Evolutionary conservation across 108 stramenopile species (phyloP).

Genomic region (Cyclotella cryptica): DNA sequence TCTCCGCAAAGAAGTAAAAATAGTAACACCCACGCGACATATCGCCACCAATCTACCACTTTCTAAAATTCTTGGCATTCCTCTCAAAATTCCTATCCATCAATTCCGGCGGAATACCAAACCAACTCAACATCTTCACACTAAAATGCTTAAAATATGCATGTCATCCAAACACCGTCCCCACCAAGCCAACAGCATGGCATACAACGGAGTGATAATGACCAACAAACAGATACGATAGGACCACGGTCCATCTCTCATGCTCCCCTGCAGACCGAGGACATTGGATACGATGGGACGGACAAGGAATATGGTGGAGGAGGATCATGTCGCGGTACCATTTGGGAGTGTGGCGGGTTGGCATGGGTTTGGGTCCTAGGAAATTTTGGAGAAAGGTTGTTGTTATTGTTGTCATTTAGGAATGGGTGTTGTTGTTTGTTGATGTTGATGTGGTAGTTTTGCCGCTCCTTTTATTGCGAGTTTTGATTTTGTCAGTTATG

Average conservation of each 20-base stretch:
- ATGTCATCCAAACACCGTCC: conserved; percentile 87
- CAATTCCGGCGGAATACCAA: too few species aligned
- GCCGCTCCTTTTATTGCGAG: too few species aligned
- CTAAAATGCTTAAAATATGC: too few species aligned
- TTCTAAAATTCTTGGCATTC: too few species aligned
- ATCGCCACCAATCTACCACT: too few species aligned
- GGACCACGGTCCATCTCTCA: conserved; percentile 89
- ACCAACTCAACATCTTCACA: too few species aligned
- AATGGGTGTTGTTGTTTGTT: too few species aligned
- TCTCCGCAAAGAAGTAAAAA: conserved; percentile 87
- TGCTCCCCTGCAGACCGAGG: conserved; percentile 70
- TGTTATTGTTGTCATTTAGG: too few species aligned
- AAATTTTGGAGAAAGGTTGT: conserved; percentile 60
- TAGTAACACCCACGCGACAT: conserved; percentile 87
- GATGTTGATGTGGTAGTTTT: too few species aligned
- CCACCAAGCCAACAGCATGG: conserved; percentile 75
- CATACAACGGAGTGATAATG: conserved; percentile 89
- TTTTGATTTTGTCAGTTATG: too few species aligned
- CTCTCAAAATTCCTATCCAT: too few species aligned
- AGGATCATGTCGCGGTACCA: conserved; percentile 86
- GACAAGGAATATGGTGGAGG: conserved; percentile 87
- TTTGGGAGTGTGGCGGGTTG: conserved; percentile 62
- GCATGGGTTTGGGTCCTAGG: conserved; percentile 79
- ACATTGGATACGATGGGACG: conserved; percentile 80
- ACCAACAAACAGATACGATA: conserved; percentile 84